Conservation (phyloP, 2,329 filamentous ascomycete species). For the Penicillium sp. region DNA sequence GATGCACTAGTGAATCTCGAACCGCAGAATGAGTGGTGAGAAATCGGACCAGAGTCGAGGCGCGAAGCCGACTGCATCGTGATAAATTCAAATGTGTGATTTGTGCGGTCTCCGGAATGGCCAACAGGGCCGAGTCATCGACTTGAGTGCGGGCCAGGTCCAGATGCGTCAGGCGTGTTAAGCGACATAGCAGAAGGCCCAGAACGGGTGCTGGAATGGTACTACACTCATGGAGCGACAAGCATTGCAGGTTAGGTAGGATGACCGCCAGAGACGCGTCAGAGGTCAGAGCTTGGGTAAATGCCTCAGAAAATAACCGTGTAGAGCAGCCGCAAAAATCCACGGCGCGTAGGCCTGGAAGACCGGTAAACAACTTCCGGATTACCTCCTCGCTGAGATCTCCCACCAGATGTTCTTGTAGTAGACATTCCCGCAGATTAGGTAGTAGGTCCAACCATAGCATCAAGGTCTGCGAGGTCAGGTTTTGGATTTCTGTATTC, state of each 20-base stretch:
- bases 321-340: conserved; percentile 78
- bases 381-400: conserved; percentile 69
- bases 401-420: conserved; percentile 79
- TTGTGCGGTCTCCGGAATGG: conserved; percentile 66
- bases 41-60: conserved; percentile 67
- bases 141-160: conserved; percentile 77
- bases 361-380: conserved; percentile 65
- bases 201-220: conserved; percentile 66
- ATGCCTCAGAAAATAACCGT: conserved; percentile 62
- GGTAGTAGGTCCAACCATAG: conserved; percentile 70
- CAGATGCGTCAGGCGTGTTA: conserved; percentile 68
- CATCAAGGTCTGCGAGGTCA: conserved; percentile 70
- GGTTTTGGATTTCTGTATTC: conserved; percentile 70
- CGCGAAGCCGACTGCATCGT: conserved; percentile 69
- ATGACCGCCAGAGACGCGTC: conserved; percentile 50
- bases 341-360: conserved; percentile 63
- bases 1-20: conserved; percentile 61
- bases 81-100: conserved; percentile 76
- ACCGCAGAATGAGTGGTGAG: conserved; percentile 69
- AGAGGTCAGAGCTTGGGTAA: conserved; percentile 54
- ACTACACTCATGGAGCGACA: conserved; percentile 77
- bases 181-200: conserved; percentile 67
- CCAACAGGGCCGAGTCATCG: conserved; percentile 66
- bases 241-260: conserved; percentile 59
- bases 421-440: conserved; percentile 72